These are phyloP conservation scores for Apiospora aurea DNA, from an alignment of 2,329 filamentous ascomycete species.

Conservation along the genomic window DNA sequence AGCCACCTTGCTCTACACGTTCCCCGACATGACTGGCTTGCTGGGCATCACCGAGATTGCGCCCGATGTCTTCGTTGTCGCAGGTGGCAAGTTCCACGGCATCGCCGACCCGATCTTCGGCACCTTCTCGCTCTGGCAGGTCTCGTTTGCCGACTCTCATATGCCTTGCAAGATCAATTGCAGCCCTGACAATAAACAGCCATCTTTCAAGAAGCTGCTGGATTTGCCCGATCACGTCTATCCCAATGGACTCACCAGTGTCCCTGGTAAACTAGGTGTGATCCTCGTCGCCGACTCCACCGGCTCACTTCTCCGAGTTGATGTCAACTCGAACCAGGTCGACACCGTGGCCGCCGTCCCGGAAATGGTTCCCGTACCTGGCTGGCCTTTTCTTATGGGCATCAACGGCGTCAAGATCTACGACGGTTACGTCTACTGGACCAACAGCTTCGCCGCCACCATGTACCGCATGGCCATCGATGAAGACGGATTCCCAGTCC, in stretches of 20 bases:
- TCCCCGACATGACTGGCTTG: conserved; percentile 35
- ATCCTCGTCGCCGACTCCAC: conserved; percentile 33
- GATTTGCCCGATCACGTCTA: conserved; percentile 29
- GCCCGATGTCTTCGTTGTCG: conserved; percentile 33
- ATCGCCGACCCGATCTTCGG: conserved; percentile 26
- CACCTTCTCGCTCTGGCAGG: conserved; percentile 30
- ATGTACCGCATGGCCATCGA: conserved; percentile 31
- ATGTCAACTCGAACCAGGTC: conserved; percentile 31
- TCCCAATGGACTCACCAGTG: conserved; percentile 32
- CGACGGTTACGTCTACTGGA: conserved; percentile 35
- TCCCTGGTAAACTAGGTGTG: conserved; percentile 27
- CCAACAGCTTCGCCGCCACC: conserved; percentile 29
- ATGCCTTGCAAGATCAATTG: background rate
- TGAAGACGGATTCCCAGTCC: background rate
- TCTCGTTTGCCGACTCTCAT: background rate
- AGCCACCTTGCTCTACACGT: conserved; percentile 34
- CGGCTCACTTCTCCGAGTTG: conserved; percentile 36
- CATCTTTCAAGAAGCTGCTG: conserved; percentile 29
- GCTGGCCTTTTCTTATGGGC: conserved; percentile 29
- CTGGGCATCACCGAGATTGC: conserved; percentile 41
- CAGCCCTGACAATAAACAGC: background rate
- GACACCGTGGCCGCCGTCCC: conserved; percentile 33
- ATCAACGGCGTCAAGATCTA: conserved; percentile 36
- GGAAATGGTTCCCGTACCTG: conserved; percentile 33
- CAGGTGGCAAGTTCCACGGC: conserved; percentile 27